A percentile compares a stretch with the other conserved stretches of the same genome.
Conservation (phyloP, 345 rosid species). For the Arabis alpina region DNA sequence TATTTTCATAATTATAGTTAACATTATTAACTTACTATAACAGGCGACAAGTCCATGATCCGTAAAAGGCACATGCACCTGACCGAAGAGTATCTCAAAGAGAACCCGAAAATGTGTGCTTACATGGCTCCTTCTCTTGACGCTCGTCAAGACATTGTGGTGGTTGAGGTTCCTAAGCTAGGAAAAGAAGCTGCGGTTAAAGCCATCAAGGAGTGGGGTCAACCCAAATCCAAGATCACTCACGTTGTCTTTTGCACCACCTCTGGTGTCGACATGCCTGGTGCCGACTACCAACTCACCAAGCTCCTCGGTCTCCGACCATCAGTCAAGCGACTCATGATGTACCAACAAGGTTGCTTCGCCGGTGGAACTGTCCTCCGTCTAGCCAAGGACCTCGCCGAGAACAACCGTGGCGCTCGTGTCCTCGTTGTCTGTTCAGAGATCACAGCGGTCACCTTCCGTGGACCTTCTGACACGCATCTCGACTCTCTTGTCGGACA, state of each 20-base stretch:
- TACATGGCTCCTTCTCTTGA: slow-evolving; percentile 78
- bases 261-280: slow-evolving; percentile 92
- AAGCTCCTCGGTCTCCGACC: slow-evolving; percentile 82
- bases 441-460: slow-evolving; percentile 78
- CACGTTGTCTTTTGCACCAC: slow-evolving; percentile 86
- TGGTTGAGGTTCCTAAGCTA: slow-evolving; percentile 76
- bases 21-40: neutral
- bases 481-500: slow-evolving; percentile 75
- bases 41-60: slow-evolving; percentile 77
- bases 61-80: slow-evolving; percentile 69
- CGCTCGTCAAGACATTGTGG: slow-evolving; percentile 76
- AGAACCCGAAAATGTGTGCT: slow-evolving; percentile 60
- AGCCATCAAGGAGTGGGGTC: slow-evolving; percentile 89
- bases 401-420: slow-evolving; percentile 79
- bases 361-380: slow-evolving; percentile 90
- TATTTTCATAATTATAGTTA: neutral
- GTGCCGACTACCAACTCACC: slow-evolving; percentile 90
- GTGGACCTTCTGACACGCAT: slow-evolving; percentile 75
- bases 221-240: slow-evolving; percentile 83
- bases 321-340: slow-evolving; percentile 75
- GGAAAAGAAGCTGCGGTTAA: slow-evolving; percentile 80
- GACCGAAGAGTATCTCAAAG: slow-evolving; percentile 68
- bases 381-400: slow-evolving; percentile 79
- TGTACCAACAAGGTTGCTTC: slow-evolving; percentile 74
- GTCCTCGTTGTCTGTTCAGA: slow-evolving; percentile 81